Base-by-base conservation (phyloP, 306 rosid genomes). In the Comarum palustre region DNA sequence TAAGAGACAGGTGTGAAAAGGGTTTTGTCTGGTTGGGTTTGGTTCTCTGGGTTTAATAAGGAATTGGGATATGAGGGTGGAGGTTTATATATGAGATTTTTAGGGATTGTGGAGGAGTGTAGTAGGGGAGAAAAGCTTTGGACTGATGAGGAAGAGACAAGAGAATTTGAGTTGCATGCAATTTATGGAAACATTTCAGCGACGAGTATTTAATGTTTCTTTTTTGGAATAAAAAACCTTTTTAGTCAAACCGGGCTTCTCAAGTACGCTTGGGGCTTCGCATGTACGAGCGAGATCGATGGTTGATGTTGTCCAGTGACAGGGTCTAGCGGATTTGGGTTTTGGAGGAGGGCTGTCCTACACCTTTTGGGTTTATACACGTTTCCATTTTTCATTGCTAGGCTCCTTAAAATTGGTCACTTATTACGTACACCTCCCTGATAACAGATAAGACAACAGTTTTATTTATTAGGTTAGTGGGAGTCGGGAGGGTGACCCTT, bases 81-180 rank as follows among this genome's bases (percentile, higher is more conserved):
- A 9, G 27, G 31, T 8, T 51, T 52, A 22, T 1, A 14, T 41
- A 46, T 46, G 50, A 46, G 50, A 46, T 41, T 17, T 6, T 19
- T 4, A 36, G 27, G 2, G 43, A 0, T 42, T 48, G n/a, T n/a
- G n/a, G n/a, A n/a, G n/a, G 76, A 77, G 73, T 38, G 47, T 17
- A 66, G 47, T 24, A 25, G 8, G 17, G 29, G 15, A 57, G 63
- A 31, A 70, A 12, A 9, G 52, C 10, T 12, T 57, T 6, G 32
- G 75, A 59, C 29, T 41, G 60, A 39, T 13, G 19, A 43, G 60
- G 52, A 25, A 34, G 15, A 1, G 16, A 22, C 58, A 71, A 14
- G 41, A 16, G 75, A 22, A 22, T 54, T 55, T 41, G 68, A 42
- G 71, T 74, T 86, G 94, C 89, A 89, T 86, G 91, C 91, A 86